Conservation (phyloP, 2,329 filamentous ascomycete genomes). For the Phialocephala subalpina region DNA sequence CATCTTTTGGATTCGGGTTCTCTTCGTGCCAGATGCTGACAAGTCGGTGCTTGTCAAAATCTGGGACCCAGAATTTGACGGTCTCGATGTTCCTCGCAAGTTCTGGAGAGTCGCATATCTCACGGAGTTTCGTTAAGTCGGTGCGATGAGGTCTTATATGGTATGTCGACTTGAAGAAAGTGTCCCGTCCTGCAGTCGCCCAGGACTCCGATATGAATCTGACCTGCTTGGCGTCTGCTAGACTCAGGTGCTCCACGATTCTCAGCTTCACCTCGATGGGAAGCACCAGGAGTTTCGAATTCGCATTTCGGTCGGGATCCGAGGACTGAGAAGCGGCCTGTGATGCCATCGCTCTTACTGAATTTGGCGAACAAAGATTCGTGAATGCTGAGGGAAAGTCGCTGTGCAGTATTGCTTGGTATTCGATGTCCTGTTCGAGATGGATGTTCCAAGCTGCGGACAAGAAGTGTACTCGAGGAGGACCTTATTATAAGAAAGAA, state of each 20-base stretch:
- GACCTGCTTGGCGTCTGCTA: slow-evolving; percentile 14
- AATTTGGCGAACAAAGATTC: not conserved
- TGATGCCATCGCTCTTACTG: not conserved
- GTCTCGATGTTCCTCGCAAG: not conserved
- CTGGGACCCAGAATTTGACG: not conserved
- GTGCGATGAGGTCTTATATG: slow-evolving; percentile 13
- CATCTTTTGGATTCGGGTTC: not conserved
- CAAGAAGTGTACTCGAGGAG: too few relatives aligned
- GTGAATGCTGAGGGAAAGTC: too few relatives aligned
- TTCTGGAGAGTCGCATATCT: not conserved
- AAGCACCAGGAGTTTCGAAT: slow-evolving; percentile 6
- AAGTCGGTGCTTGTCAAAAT: not conserved
- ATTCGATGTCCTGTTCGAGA: too few relatives aligned
- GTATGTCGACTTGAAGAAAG: slow-evolving; percentile 20
- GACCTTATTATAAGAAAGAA: too few relatives aligned
- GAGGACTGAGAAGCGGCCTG: not conserved
- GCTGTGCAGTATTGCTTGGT: too few relatives aligned
- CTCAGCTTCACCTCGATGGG: slow-evolving; percentile 24
- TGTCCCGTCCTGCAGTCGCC: slow-evolving; percentile 18
- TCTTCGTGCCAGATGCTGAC: not conserved
- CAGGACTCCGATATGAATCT: slow-evolving; percentile 23
- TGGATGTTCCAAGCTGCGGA: too few relatives aligned
- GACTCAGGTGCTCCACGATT: slow-evolving; percentile 16
- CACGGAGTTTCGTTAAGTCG: slow-evolving; percentile 16
- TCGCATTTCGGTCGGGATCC: not conserved